Percentiles rank a stretch among this genome's conserved stretches.
These are phyloP conservation scores for Aspergillus awamori DNA, from an alignment of 2,329 filamentous ascomycete genomes.

Conservation along the genomic window DNA sequence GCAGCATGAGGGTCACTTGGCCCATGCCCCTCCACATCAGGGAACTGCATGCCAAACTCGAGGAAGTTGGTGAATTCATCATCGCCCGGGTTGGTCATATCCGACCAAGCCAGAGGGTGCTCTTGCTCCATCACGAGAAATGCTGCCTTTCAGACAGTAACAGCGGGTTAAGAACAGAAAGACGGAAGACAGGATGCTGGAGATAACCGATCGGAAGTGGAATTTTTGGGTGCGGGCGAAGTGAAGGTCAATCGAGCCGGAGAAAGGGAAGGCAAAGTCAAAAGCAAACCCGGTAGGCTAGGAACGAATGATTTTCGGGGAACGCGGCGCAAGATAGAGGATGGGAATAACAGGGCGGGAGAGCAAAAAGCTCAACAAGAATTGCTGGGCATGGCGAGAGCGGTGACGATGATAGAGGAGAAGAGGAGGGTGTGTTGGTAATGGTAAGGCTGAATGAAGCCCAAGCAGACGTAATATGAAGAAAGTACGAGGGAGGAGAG, in stretches of 20 bases:
- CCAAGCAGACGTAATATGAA: conserved; percentile 1
- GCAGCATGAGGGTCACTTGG: conserved; percentile 39
- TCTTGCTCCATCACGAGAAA: conserved; percentile 42
- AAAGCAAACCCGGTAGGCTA: not conserved
- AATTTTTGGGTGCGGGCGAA: not conserved
- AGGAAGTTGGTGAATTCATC: conserved; percentile 55
- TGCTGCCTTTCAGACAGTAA: not conserved
- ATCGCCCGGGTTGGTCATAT: conserved; percentile 43
- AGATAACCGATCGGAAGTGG: not conserved
- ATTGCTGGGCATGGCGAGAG: conserved; percentile 12
- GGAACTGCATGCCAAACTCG: conserved; percentile 52
- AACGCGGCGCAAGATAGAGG: not conserved
- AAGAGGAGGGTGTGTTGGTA: not conserved
- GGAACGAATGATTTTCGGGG: not conserved
- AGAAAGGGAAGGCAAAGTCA: not conserved
- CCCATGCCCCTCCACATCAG: conserved; percentile 46
- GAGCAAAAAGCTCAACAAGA: conserved; percentile 10
- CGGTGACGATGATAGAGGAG: not conserved
- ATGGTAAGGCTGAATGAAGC: not conserved
- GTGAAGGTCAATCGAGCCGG: not conserved
- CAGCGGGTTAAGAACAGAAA: not conserved
- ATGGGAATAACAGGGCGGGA: not conserved
- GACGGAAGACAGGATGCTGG: not conserved
- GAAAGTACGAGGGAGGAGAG: not conserved
- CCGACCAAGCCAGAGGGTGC: conserved; percentile 30